phyloP scores from a whole-genome alignment of 2,329 filamentous ascomycete species.

The Pestalotiopsis sp. region DNA sequence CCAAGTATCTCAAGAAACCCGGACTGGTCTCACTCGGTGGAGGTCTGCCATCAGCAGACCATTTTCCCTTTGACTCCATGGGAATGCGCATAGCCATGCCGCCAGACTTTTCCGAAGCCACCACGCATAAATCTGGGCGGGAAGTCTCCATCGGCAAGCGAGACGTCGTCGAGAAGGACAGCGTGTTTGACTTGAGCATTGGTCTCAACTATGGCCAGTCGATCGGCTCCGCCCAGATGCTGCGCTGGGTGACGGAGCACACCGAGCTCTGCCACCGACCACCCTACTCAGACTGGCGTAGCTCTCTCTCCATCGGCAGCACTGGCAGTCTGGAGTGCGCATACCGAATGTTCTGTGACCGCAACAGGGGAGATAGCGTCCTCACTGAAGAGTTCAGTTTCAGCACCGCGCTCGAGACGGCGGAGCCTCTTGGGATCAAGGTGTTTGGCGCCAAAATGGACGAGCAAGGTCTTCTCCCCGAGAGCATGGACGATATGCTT shows the following conservation, averaged over 20 bases:
- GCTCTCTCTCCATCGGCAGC: slow-evolving; percentile 80
- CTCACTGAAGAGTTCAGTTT: slow-evolving; percentile 93
- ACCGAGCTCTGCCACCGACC: slow-evolving; percentile 88
- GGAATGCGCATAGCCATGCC: slow-evolving; percentile 71
- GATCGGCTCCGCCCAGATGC: slow-evolving; percentile 80
- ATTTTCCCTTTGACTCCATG: slow-evolving; percentile 88
- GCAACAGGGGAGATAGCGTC: slow-evolving; percentile 71
- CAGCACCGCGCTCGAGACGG: slow-evolving; percentile 67
- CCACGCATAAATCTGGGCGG: slow-evolving; percentile 41
- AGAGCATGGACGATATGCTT: slow-evolving; percentile 53
- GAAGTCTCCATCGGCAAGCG: slow-evolving; percentile 77
- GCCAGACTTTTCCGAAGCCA: slow-evolving; percentile 55
- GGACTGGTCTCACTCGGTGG: slow-evolving; percentile 91
- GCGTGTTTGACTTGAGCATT: slow-evolving; percentile 74
- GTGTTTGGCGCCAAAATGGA: slow-evolving; percentile 55
- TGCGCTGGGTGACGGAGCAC: slow-evolving; percentile 92
- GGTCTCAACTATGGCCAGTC: slow-evolving; percentile 94
- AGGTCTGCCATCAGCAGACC: slow-evolving; percentile 83
- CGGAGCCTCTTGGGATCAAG: slow-evolving; percentile 53
- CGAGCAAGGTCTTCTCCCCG: slow-evolving; percentile 54
- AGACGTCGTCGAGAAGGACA: slow-evolving; percentile 56
- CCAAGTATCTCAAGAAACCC: slow-evolving; percentile 75
- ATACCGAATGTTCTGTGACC: slow-evolving; percentile 76
- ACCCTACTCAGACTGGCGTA: slow-evolving; percentile 88
- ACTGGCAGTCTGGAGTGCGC: slow-evolving; percentile 85